These are phyloP conservation scores for Phytopythium delawarense DNA, from an alignment of 352 stramenopile species.

Conservation along the genomic window DNA sequence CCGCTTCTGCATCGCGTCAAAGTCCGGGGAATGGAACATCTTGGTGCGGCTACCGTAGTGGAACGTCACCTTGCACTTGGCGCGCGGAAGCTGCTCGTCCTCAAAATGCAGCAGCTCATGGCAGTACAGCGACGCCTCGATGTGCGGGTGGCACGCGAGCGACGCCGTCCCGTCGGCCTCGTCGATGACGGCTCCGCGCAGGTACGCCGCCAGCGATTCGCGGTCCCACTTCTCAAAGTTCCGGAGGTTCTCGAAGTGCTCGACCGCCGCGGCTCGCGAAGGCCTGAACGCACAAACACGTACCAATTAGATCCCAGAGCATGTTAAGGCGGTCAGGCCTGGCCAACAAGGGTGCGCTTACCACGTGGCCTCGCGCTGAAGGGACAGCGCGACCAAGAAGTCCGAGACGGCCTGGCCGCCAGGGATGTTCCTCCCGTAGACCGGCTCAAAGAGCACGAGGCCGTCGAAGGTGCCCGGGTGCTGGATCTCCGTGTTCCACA, in stretches of 20 bases:
- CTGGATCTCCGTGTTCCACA: slow-evolving; percentile 34
- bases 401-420: slow-evolving; percentile 16
- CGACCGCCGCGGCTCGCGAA: slow-evolving; percentile 17
- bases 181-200: slow-evolving; percentile 26
- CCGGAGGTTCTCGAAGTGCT: slow-evolving; percentile 28
- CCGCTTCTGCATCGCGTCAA: slow-evolving; percentile 15
- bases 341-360: slow-evolving; percentile 8
- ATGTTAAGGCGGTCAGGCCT: not conserved
- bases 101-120: slow-evolving; percentile 22
- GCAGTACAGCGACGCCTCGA: slow-evolving; percentile 39
- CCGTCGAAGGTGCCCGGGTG: slow-evolving; percentile 35
- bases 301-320: not conserved
- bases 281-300: slow-evolving; percentile 9
- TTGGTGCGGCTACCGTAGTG: slow-evolving; percentile 27
- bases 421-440: slow-evolving; percentile 18
- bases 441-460: slow-evolving; percentile 39
- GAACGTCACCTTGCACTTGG: slow-evolving; percentile 30
- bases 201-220: slow-evolving; percentile 26
- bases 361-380: slow-evolving; percentile 29
- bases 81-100: slow-evolving; percentile 21
- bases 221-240: slow-evolving; percentile 36
- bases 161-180: slow-evolving; percentile 17
- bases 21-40: slow-evolving; percentile 24
- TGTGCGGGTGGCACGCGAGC: slow-evolving; percentile 31
- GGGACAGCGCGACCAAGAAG: slow-evolving; percentile 25